These are phyloP conservation scores for Clarireedia sp. DNA, from an alignment of 2,329 filamentous ascomycete species.

Conservation along the genomic window DNA sequence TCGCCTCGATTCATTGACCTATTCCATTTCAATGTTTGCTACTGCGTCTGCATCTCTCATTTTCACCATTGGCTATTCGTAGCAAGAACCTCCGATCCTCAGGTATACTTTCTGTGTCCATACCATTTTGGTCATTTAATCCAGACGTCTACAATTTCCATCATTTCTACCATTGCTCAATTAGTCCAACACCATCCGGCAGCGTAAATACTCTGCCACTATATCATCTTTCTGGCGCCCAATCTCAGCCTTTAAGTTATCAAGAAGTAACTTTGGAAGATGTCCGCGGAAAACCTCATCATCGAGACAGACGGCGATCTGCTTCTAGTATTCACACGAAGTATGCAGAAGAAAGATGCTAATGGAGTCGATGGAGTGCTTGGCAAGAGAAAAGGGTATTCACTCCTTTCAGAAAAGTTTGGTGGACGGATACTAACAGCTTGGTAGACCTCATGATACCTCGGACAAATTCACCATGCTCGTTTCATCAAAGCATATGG, in stretches of 20 bases:
- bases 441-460: neutral
- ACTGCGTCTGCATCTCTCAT: no score
- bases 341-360: neutral
- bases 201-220: neutral
- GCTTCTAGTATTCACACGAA: neutral
- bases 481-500: slow-evolving; percentile 1
- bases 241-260: neutral
- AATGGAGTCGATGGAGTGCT: no score
- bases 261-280: neutral
- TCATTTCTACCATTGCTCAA: neutral
- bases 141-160: neutral
- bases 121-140: neutral
- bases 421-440: neutral
- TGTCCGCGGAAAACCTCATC: neutral
- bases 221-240: neutral
- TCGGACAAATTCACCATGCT: neutral
- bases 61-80: no score
- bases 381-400: neutral
- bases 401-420: neutral
- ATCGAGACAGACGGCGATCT: neutral
- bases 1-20: no score
- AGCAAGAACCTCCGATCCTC: neutral
- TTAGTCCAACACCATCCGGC: neutral
- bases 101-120: neutral
- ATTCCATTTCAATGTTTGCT: no score